Evolutionary conservation across 176 grass and related monocot genomes (phyloP).

Genomic region (Thalia dealbata): DNA sequence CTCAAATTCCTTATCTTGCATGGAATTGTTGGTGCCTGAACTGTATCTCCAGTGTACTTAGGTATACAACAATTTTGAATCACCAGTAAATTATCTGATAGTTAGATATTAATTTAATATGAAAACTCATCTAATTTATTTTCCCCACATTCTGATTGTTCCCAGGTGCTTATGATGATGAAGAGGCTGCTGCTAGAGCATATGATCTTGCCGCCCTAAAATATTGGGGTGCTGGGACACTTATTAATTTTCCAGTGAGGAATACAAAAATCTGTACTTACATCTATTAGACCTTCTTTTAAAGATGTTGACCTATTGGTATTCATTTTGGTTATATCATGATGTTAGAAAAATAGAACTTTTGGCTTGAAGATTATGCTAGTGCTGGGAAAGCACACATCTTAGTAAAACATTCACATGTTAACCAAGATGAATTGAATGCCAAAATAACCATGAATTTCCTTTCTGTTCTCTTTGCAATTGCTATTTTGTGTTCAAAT

Average conservation of each 20-base stretch:
- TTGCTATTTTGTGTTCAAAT: too few species aligned
- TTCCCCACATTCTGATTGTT: background rate
- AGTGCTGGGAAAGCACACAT: too few species aligned
- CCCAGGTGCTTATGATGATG: conserved; percentile 96
- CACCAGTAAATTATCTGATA: background rate
- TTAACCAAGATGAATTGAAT: too few species aligned
- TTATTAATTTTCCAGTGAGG: conserved; percentile 97
- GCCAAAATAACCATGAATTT: too few species aligned
- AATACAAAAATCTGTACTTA: background rate
- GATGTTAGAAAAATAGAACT: too few species aligned
- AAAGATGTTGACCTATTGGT: too few species aligned
- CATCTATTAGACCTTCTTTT: background rate
- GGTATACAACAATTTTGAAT: conserved; percentile 29
- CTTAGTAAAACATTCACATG: too few species aligned
- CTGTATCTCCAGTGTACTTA: conserved; percentile 71
- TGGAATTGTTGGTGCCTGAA: conserved; percentile 33
- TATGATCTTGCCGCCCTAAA: conserved; percentile 98
- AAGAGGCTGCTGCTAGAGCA: conserved; percentile 98
- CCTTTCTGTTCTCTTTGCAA: too few species aligned
- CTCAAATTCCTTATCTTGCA: conserved; percentile 50
- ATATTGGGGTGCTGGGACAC: conserved; percentile 98
- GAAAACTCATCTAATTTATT: background rate
- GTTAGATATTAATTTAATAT: background rate
- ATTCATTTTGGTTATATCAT: background rate
- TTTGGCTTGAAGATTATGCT: too few species aligned